Percentiles rank a stretch among this genome's conserved stretches.
Evolutionary conservation across 192 early-diverging fungal genomes (phyloP).

Genomic region (Podila verticillata): DNA sequence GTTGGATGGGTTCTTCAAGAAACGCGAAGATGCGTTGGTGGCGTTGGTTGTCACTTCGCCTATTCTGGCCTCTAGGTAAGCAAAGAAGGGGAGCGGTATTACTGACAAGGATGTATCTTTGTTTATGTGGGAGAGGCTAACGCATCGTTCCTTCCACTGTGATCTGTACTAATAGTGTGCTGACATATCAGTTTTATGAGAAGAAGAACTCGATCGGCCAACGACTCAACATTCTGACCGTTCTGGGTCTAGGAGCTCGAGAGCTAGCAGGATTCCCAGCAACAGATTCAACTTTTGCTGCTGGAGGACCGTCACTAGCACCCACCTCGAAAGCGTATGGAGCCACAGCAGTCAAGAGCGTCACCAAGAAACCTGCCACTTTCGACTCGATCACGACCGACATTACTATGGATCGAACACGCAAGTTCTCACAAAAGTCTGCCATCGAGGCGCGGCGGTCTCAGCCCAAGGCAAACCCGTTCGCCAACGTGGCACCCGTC

Average conservation of each 20-base stretch:
- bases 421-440: conserved; percentile 41
- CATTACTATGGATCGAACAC: conserved; percentile 24
- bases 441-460: conserved; percentile 31
- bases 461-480: conserved; percentile 40
- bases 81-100: background rate
- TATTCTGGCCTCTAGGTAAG: conserved; percentile 13
- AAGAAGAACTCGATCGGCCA: conserved; percentile 37
- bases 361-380: conserved; percentile 4
- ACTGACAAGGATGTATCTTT: background rate
- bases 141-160: background rate
- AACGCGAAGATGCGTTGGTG: conserved; percentile 21
- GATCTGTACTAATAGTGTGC: conserved; percentile 9
- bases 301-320: background rate
- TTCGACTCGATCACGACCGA: conserved; percentile 19
- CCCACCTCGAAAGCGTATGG: background rate
- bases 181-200: conserved; percentile 35
- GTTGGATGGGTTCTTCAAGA: conserved; percentile 13
- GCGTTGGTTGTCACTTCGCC: conserved; percentile 31
- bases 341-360: background rate
- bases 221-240: conserved; percentile 36
- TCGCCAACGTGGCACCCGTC: conserved; percentile 32
- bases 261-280: conserved; percentile 28
- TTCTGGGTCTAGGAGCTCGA: conserved; percentile 20
- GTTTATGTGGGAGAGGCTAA: background rate
- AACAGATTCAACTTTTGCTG: background rate